Conservation (phyloP, 2,329 filamentous ascomycete genomes). For the Simplicillium aogashimaense region DNA sequence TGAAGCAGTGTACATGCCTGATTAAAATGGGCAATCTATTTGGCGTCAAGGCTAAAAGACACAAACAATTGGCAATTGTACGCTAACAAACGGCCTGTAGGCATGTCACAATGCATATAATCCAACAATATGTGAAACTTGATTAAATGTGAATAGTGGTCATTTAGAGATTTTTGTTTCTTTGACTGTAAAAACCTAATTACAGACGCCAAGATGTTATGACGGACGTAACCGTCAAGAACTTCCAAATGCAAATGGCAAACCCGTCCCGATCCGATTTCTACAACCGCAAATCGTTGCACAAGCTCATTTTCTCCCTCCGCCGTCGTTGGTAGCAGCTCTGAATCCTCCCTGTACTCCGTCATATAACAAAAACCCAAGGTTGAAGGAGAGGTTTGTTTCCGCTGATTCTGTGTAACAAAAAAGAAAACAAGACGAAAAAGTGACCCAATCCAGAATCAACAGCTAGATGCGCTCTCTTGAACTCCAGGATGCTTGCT, state of each 20-base stretch:
- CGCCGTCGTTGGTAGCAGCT: no score
- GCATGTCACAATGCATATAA: neutral
- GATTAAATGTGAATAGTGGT: slow-evolving; percentile 20
- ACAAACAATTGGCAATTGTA: neutral
- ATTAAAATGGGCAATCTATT: neutral
- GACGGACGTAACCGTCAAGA: slow-evolving; percentile 48
- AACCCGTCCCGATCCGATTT: slow-evolving; percentile 44
- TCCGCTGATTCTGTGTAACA: no score
- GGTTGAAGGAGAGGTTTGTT: no score
- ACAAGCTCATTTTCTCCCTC: slow-evolving; percentile 14
- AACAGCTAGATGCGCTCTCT: no score
- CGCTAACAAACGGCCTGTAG: neutral
- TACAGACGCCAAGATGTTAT: slow-evolving; percentile 54
- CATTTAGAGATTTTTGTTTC: slow-evolving; percentile 30
- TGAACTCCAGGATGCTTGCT: no score
- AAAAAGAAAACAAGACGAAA: no score
- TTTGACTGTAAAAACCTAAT: slow-evolving; percentile 53
- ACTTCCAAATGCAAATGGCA: slow-evolving; percentile 56
- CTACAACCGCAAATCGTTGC: slow-evolving; percentile 28
- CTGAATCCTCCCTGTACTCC: no score
- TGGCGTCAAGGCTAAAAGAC: neutral
- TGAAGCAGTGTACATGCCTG: neutral
- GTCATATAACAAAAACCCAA: no score
- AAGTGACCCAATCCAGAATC: no score
- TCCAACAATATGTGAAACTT: neutral